These are phyloP conservation scores for Alternaria novae-zelandiae DNA, from an alignment of 2,329 filamentous ascomycete species.

Conservation along the genomic window DNA sequence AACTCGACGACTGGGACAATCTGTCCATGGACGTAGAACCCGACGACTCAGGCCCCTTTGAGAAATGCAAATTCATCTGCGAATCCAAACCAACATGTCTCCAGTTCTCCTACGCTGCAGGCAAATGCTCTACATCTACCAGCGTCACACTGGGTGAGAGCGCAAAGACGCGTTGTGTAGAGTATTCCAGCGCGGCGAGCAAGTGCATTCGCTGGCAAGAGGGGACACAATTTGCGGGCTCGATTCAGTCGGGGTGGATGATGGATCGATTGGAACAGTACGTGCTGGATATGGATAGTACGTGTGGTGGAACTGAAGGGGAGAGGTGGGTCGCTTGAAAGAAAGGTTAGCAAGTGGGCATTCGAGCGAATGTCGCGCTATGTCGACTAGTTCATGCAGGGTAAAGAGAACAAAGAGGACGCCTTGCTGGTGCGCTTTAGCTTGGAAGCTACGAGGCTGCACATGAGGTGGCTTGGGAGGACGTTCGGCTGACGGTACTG, in stretches of 20 bases:
- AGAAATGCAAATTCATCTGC: not conserved
- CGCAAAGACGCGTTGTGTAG: not conserved
- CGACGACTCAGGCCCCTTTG: not conserved
- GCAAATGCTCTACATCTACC: not conserved
- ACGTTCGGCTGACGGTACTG: not conserved
- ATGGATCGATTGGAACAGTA: not conserved
- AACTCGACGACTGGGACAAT: slow-evolving; percentile 3
- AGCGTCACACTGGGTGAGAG: not conserved
- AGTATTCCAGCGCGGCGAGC: slow-evolving; percentile 2
- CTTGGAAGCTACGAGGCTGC: not conserved
- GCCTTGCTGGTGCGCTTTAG: not conserved
- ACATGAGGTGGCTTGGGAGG: not conserved
- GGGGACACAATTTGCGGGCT: not conserved
- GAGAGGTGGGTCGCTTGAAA: not conserved
- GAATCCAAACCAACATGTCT: not conserved
- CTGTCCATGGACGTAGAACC: slow-evolving; percentile 1
- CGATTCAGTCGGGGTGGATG: slow-evolving; percentile 9
- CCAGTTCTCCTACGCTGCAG: slow-evolving; percentile 4
- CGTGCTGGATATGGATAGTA: not conserved
- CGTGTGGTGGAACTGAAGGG: not conserved
- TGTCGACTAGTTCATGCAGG: not conserved
- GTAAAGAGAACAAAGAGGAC: not conserved
- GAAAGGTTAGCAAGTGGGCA: not conserved
- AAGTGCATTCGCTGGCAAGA: slow-evolving; percentile 1
- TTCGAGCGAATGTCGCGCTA: not conserved